Percentiles rank a stretch among this genome's conserved stretches.
Conservation (phyloP, 1,284 basidiomycete genomes). For the Chondrostereum purpureum region DNA sequence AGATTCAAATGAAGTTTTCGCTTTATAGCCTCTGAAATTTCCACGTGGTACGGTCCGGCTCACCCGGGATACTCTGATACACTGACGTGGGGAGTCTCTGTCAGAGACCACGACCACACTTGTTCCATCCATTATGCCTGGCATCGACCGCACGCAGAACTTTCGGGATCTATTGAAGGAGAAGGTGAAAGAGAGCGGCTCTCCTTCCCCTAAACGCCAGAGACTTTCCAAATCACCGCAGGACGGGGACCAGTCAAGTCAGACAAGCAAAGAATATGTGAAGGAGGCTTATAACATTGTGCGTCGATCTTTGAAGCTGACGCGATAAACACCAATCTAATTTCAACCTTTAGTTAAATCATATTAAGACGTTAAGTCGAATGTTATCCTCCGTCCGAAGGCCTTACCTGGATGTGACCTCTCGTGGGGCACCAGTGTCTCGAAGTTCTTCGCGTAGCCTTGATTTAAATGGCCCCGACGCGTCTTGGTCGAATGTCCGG, state of each 20-base stretch:
- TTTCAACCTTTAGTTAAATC: constrained; percentile 50
- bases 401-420: constrained; percentile 75
- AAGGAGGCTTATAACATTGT: constrained; percentile 71
- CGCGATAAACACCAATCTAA: constrained; percentile 5
- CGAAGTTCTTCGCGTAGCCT: constrained; percentile 46
- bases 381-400: constrained; percentile 69
- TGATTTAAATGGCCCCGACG: constrained; percentile 46
- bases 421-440: constrained; percentile 40
- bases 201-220: constrained; percentile 45
- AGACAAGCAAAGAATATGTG: constrained; percentile 64
- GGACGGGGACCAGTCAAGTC: constrained; percentile 16
- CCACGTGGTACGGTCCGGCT: background rate
- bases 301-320: constrained; percentile 22
- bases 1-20: too few relatives aligned
- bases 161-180: constrained; percentile 49
- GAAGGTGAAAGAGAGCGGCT: constrained; percentile 37
- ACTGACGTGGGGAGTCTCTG: background rate
- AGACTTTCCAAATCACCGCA: constrained; percentile 32
- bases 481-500: constrained; percentile 62
- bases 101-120: background rate
- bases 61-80: background rate
- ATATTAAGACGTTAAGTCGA: constrained; percentile 61
- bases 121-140: constrained; percentile 34
- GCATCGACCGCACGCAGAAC: constrained; percentile 50
- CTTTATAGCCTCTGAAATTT: too few relatives aligned